A percentile compares a stretch with the other conserved stretches of the same genome.
Evolutionary conservation across 306 rosid genomes (phyloP).

Genomic region (Pyrus pyrifolia): DNA sequence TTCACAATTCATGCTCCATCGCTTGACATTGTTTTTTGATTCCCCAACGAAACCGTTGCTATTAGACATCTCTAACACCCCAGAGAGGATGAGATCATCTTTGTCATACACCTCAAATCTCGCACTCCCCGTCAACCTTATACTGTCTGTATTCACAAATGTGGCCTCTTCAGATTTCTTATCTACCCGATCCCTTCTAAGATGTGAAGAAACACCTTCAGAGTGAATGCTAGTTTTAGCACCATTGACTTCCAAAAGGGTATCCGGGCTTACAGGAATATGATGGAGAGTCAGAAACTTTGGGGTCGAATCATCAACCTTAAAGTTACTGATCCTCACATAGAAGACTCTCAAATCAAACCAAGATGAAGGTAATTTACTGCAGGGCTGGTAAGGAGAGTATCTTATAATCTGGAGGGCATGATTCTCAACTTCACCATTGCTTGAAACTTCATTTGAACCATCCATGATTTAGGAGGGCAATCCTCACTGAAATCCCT

Average conservation of each 20-base stretch:
- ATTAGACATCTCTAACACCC: slow-evolving; percentile 69
- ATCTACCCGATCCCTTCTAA: slow-evolving; percentile 80
- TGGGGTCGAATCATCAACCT: slow-evolving; percentile 64
- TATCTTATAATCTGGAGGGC: slow-evolving; percentile 52
- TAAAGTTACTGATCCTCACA: slow-evolving; percentile 65
- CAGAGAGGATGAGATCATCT: slow-evolving; percentile 64
- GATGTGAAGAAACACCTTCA: slow-evolving; percentile 67
- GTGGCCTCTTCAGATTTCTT: slow-evolving; percentile 80
- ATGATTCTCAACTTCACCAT: slow-evolving; percentile 36
- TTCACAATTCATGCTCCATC: slow-evolving; percentile 77
- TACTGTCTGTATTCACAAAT: slow-evolving; percentile 78
- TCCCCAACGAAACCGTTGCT: slow-evolving; percentile 47
- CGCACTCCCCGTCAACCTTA: slow-evolving; percentile 66
- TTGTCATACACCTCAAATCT: slow-evolving; percentile 74
- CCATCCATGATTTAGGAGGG: slow-evolving; percentile 42
- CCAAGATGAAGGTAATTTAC: slow-evolving; percentile 54
- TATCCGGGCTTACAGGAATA: slow-evolving; percentile 66
- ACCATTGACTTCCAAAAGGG: slow-evolving; percentile 84
- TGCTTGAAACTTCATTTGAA: slow-evolving; percentile 25
- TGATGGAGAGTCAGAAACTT: slow-evolving; percentile 64
- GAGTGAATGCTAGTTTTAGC: slow-evolving; percentile 54
- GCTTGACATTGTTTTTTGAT: slow-evolving; percentile 38
- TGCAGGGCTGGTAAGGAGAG: slow-evolving; percentile 56
- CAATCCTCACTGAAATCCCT: slow-evolving; percentile 36
- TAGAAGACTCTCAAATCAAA: slow-evolving; percentile 86